Evolutionary conservation across 257 asterid species (phyloP).

Genomic region (Solanum etuberosum): DNA sequence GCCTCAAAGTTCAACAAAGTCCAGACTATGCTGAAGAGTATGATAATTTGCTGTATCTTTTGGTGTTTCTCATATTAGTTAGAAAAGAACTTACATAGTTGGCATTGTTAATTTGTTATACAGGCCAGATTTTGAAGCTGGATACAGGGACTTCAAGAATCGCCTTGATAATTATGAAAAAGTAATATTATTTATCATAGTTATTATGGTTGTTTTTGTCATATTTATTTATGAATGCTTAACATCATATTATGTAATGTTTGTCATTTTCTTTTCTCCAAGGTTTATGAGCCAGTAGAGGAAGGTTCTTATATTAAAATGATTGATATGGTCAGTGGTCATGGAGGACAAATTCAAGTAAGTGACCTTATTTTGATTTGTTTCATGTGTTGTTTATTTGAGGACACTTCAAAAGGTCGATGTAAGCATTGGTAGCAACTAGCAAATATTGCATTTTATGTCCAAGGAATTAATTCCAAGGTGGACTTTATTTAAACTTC

Average conservation of each 20-base stretch:
- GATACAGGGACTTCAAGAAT: conserved; percentile 81
- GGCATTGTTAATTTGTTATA: conserved; percentile 12
- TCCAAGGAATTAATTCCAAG: background rate
- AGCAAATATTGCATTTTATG: background rate
- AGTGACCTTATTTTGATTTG: conserved; percentile 7
- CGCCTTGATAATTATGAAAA: conserved; percentile 92
- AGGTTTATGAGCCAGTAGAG: conserved; percentile 96
- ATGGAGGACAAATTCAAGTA: conserved; percentile 98
- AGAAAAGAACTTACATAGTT: background rate
- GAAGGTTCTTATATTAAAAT: conserved; percentile 97
- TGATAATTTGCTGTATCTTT: conserved; percentile 14
- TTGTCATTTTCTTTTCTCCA: conserved; percentile 6
- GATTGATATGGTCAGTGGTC: conserved; percentile 98
- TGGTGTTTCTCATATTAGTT: conserved; percentile 1
- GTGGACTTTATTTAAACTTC: background rate
- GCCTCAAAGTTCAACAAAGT: conserved; percentile 99
- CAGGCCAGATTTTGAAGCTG: conserved; percentile 99
- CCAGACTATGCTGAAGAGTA: conserved; percentile 99
- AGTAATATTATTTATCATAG: conserved; percentile 33
- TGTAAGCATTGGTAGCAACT: background rate
- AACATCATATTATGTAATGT: conserved; percentile 1
- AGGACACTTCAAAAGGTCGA: background rate
- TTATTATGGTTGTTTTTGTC: conserved; percentile 2
- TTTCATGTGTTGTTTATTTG: background rate
- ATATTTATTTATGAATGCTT: background rate